Base-by-base conservation (phyloP, 345 rosid species). In the Xanthoceras sorbifolium region DNA sequence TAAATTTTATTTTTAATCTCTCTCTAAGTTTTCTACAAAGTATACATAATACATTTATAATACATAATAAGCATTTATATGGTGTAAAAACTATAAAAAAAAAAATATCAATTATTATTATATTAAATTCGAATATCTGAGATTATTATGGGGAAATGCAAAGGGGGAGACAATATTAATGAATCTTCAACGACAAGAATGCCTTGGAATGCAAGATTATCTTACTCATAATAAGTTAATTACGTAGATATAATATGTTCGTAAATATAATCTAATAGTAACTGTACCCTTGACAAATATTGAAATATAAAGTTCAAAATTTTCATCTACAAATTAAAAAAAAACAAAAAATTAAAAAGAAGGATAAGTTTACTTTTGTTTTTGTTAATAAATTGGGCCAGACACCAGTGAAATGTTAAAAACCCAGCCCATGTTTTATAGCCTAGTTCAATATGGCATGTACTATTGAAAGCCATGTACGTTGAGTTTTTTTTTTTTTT, bases 101-200 rank as follows among this genome's bases (percentile, higher is more conserved):
- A 11, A 46, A 11, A n/a, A n/a, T n/a, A 15, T 10, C 7, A 5
- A 9, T 10, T 44, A 44, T 44, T 44, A 44, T 44, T 44, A 44
- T n/a, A n/a, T n/a, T 36, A 48, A 48, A 48, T n/a, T 48, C 10
- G 54, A 48, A 48, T 48, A 48, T 11, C 6, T 48, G 14, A 48
- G 18, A 48, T 54, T 20, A 46, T 48, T 69, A 38, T 36, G 34
- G 76, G 69, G 76, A 73, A 62, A 42, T 46, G 44, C 20, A 64
- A 20, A 44, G 46, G 25, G 23, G 46, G 48, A 34, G 31, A 28
- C 23, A 60, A 38, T 23, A 20, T 59, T 74, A n/a, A n/a, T n/a
- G 74, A 73, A 73, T 64, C 61, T 83, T 79, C 81, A 77, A 76
- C 75, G 80, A 79, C 80, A 82, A 76, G 75, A 60, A 67, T 66